Base-by-base conservation (phyloP, 2,329 filamentous ascomycete species). In the Phialophora expanda region DNA sequence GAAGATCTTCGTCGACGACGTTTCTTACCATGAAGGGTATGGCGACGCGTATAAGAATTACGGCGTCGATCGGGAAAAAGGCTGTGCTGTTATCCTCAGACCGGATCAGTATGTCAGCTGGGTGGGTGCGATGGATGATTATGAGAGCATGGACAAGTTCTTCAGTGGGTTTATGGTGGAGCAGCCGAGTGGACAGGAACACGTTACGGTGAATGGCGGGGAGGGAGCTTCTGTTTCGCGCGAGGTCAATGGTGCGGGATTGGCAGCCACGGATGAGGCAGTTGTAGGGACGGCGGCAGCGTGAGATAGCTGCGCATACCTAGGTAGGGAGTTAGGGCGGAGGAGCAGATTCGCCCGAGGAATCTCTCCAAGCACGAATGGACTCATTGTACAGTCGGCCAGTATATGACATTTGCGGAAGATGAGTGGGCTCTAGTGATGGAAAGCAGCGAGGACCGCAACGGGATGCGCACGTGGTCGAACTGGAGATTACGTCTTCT, bases 101-200 rank as follows among this genome's bases (percentile, higher is more conserved):
- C 90, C 89, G 2, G 90, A 92, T 78, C 87, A 89, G 73, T 88
- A 91, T 75, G 84, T 91, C 34, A 65, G 68, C 6, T 76, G 59
- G 28, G 61, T 73, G 8, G 70, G 71, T 5, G 32, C 46, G 8
- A 46, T 71, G 56, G 70, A 73, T 26, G 71, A 68, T 30, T 67
- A 65, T 48, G 69, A 67, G 9, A 56, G 48, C 30, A 66, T 72
- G 61, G 65, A 72, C 22, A 61, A 48, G 46, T 72, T 71, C 66
- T 71, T 72, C 28, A 56, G 50, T 28, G 51, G 41, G 3, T 64
- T 64, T n/a, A 64, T 64, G 62, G 28, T 61, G 9, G 56, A 59
- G 55, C 62, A 60, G 55, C 20, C 38, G 12, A 26, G 38, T 44
- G 56, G 22, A 26, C 20, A 20, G 48, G 48, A 51, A 14, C 9